These are phyloP conservation scores for Osmozyma mogii DNA, from an alignment of 805 yeast genomes.

Conservation along the genomic window DNA sequence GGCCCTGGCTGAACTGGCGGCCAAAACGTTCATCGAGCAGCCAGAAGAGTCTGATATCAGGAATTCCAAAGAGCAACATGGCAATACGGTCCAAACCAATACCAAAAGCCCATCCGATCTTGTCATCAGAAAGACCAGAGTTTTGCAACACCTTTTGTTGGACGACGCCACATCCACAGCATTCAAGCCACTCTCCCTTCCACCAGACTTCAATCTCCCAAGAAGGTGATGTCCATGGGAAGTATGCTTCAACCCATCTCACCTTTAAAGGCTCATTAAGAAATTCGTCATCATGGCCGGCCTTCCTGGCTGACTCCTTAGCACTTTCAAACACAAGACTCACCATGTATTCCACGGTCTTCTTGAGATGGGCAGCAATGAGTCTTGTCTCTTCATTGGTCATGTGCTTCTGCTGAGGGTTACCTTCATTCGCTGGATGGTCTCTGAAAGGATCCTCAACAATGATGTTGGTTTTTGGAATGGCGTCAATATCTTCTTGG, in stretches of 20 bases:
- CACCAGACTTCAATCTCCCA: constrained; percentile 99
- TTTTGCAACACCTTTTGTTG: constrained; percentile 67
- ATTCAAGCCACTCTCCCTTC: constrained; percentile 97
- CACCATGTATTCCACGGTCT: constrained; percentile 77
- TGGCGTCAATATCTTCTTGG: constrained; percentile 46
- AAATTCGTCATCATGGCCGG: constrained; percentile 52
- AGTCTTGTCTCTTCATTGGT: constrained; percentile 59
- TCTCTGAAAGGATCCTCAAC: constrained; percentile 62
- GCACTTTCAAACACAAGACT: constrained; percentile 76
- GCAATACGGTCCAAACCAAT: constrained; percentile 92
- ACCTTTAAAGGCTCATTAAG: constrained; percentile 70
- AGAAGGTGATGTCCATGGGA: constrained; percentile 98
- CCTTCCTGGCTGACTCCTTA: constrained; percentile 47
- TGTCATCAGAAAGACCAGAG: constrained; percentile 53
- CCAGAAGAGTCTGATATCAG: constrained; percentile 94
- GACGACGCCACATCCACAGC: constrained; percentile 94
- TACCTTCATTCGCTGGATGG: constrained; percentile 44
- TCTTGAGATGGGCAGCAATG: constrained; percentile 69
- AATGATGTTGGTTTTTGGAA: constrained; percentile 61
- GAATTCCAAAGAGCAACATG: constrained; percentile 90
- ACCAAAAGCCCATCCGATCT: constrained; percentile 97
- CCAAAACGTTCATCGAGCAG: constrained; percentile 69
- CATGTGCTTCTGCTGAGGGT: constrained; percentile 81
- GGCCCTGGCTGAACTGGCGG: constrained; percentile 59
- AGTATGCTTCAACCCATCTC: constrained; percentile 91